These are phyloP conservation scores for Aureobasidium sp. DNA, from an alignment of 2,329 filamentous ascomycete genomes.

Conservation along the genomic window DNA sequence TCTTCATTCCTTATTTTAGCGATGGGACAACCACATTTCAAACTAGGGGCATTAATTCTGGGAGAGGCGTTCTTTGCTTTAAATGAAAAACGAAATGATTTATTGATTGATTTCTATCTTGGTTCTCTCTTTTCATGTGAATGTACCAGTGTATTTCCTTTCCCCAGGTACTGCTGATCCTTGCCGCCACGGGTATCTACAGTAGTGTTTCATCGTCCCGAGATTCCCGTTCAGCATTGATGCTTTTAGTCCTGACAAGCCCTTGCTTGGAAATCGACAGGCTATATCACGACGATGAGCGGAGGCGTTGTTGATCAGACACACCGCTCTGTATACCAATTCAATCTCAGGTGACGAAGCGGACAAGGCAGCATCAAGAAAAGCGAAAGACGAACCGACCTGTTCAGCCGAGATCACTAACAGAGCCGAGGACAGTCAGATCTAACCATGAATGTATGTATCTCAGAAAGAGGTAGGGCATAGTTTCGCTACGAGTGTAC, in stretches of 20 bases:
- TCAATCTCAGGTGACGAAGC: not conserved
- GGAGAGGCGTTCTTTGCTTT: not conserved
- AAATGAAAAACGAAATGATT: not conserved
- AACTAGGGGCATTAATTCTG: not conserved
- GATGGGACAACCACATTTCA: not conserved
- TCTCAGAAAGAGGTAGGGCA: not conserved
- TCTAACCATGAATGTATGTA: not conserved
- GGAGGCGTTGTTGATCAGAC: not conserved
- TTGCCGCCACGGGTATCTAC: not conserved
- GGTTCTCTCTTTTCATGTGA: not conserved
- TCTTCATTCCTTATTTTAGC: not conserved
- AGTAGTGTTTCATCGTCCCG: slow-evolving; percentile 1
- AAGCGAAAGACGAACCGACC: not conserved
- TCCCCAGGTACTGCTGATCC: not conserved
- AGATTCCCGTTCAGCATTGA: not conserved
- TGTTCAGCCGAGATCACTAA: not conserved
- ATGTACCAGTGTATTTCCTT: not conserved
- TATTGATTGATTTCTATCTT: not conserved
- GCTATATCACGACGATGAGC: not conserved
- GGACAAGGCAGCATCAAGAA: not conserved
- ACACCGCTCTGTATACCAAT: not conserved
- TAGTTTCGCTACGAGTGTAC: not conserved
- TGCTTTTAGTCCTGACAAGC: not conserved
- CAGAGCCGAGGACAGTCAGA: not conserved
- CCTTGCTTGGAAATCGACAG: not conserved